Conservation (phyloP, 257 asterid genomes). For the Capsicum baccatum region DNA sequence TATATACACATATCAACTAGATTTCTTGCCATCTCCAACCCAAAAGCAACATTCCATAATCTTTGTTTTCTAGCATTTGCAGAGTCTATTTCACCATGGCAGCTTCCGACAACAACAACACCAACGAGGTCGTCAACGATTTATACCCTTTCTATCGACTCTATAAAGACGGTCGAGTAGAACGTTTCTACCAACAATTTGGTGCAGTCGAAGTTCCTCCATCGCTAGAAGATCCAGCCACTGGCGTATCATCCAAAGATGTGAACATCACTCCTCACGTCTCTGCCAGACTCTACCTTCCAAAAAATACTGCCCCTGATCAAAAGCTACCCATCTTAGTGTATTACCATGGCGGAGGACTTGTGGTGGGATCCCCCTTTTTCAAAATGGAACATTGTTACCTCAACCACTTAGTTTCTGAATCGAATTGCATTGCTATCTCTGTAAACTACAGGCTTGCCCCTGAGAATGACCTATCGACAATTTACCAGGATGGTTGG, state of each 20-base stretch:
- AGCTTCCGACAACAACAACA: constrained; percentile 21
- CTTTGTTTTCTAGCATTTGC: background rate
- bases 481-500: constrained; percentile 34
- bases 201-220: constrained; percentile 35
- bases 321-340: constrained; percentile 42
- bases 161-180: constrained; percentile 44
- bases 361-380: constrained; percentile 43
- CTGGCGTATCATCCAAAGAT: constrained; percentile 43
- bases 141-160: constrained; percentile 35
- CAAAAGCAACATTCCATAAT: background rate
- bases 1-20: background rate
- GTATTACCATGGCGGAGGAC: constrained; percentile 41
- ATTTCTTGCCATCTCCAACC: background rate
- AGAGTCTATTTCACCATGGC: background rate
- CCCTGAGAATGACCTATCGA: background rate
- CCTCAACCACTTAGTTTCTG: constrained; percentile 28
- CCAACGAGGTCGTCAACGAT: background rate
- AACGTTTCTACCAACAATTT: constrained; percentile 29
- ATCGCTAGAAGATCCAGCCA: constrained; percentile 30
- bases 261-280: constrained; percentile 34
- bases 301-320: background rate
- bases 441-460: constrained; percentile 41
- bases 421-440: constrained; percentile 29
- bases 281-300: constrained; percentile 47
- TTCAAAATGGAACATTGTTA: constrained; percentile 31